These are phyloP conservation scores for Ustilago shanxiensis DNA, from an alignment of 1,284 basidiomycete species.

Conservation along the genomic window DNA sequence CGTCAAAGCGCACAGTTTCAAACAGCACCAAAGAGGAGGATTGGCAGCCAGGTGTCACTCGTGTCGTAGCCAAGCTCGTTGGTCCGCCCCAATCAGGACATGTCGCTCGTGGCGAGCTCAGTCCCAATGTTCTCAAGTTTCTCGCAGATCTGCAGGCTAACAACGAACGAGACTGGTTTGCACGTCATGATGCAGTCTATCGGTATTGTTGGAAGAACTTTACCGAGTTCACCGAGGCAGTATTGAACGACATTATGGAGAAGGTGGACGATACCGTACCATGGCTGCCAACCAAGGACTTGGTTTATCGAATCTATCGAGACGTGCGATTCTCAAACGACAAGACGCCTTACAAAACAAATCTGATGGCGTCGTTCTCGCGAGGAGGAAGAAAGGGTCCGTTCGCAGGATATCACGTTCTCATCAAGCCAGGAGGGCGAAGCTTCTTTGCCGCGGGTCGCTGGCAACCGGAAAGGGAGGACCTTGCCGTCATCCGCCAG, in stretches of 20 bases:
- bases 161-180: conserved; percentile 88
- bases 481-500: conserved; percentile 80
- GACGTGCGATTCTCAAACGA: conserved; percentile 91
- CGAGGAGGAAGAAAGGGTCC: conserved; percentile 84
- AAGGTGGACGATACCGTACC: conserved; percentile 82
- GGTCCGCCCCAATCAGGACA: conserved; percentile 40
- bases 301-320: conserved; percentile 76
- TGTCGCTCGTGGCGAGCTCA: conserved; percentile 86
- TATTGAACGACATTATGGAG: conserved; percentile 78
- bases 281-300: conserved; percentile 84
- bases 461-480: conserved; percentile 86
- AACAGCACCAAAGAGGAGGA: neutral
- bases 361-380: conserved; percentile 82
- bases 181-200: conserved; percentile 72
- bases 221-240: conserved; percentile 82
- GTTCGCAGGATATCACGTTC: conserved; percentile 75
- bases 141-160: conserved; percentile 77
- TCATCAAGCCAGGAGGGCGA: conserved; percentile 61
- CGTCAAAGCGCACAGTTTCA: conserved; percentile 3
- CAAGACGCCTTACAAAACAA: conserved; percentile 90
- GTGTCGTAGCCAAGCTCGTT: conserved; percentile 34
- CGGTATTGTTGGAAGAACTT: conserved; percentile 75
- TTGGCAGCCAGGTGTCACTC: conserved; percentile 37
- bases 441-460: conserved; percentile 82
- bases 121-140: conserved; percentile 85